These are phyloP conservation scores for Populus tomentosa DNA, from an alignment of 441 rosid species.

Conservation along the genomic window DNA sequence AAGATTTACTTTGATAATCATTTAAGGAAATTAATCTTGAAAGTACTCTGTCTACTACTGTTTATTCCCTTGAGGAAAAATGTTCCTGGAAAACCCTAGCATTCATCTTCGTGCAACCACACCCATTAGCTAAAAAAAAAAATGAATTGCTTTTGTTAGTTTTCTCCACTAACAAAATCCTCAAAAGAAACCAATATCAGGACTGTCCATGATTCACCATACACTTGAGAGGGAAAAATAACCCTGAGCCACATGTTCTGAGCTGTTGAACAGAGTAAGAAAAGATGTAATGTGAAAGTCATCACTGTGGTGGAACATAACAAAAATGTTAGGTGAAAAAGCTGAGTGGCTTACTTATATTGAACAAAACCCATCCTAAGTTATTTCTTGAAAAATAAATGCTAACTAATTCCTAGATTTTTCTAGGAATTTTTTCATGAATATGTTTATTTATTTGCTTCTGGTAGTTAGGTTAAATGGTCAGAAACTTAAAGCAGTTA, in stretches of 20 bases:
- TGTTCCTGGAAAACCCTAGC: neutral
- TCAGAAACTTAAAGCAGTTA: neutral
- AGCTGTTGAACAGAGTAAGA: neutral
- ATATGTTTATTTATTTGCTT: neutral
- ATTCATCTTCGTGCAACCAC: neutral
- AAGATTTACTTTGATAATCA: neutral
- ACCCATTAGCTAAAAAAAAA: neutral
- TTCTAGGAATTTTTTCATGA: neutral
- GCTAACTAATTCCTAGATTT: neutral
- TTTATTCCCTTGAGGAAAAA: neutral
- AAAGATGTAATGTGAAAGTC: neutral
- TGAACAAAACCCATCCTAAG: neutral
- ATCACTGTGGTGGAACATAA: neutral
- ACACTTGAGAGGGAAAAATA: neutral
- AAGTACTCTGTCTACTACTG: neutral
- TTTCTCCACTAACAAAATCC: neutral
- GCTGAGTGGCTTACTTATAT: neutral
- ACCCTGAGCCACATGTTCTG: neutral
- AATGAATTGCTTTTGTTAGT: neutral
- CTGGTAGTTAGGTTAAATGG: slow-evolving; percentile 3
- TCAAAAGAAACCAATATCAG: neutral
- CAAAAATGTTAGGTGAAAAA: neutral
- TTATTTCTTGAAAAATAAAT: neutral
- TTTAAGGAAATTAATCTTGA: neutral
- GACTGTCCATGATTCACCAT: neutral